A percentile compares a stretch with the other conserved stretches of the same genome.
phyloP scores from a whole-genome alignment of 352 stramenopile genomes.

The Proteromonas lacertae region DNA sequence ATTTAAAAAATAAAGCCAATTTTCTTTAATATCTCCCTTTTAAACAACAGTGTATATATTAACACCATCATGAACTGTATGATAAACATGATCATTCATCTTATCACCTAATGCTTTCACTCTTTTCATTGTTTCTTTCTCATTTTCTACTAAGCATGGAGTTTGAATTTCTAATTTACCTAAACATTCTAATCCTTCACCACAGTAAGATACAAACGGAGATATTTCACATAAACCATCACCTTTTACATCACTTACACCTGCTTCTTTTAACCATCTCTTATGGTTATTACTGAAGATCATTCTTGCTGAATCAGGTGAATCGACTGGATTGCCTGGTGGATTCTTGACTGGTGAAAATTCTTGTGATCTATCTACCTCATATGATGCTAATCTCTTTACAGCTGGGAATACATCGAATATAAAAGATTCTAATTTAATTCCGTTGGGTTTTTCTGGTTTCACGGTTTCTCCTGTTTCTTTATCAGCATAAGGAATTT shows the following conservation, averaged over 20 bases:
- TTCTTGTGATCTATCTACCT: conserved; percentile 50
- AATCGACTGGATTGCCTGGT: conserved; percentile 25
- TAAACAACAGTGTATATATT: no score
- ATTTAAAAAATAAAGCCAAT: no score
- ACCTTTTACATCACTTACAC: conserved; percentile 8
- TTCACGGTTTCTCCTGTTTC: conserved; percentile 28
- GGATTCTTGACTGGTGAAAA: conserved; percentile 64
- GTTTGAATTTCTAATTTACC: background rate
- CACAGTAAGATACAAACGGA: conserved; percentile 36
- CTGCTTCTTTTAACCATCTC: conserved; percentile 22
- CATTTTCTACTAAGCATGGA: no score
- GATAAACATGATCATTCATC: no score
- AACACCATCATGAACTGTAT: no score
- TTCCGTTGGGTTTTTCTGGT: conserved; percentile 43
- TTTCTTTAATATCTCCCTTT: no score
- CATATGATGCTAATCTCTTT: conserved; percentile 53
- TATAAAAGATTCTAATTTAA: conserved; percentile 95
- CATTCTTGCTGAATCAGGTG: conserved; percentile 30
- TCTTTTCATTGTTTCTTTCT: no score
- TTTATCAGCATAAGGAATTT: conserved; percentile 56
- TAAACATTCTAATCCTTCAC: conserved; percentile 23
- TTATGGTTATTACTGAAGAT: conserved; percentile 26
- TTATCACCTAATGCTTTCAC: no score
- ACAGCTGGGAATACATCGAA: conserved; percentile 90
- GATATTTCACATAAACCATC: conserved; percentile 26